A percentile compares a stretch with the other conserved stretches of the same genome.
phyloP scores from a whole-genome alignment of 1,284 basidiomycete species.

The Pseudozyma thailandica region DNA sequence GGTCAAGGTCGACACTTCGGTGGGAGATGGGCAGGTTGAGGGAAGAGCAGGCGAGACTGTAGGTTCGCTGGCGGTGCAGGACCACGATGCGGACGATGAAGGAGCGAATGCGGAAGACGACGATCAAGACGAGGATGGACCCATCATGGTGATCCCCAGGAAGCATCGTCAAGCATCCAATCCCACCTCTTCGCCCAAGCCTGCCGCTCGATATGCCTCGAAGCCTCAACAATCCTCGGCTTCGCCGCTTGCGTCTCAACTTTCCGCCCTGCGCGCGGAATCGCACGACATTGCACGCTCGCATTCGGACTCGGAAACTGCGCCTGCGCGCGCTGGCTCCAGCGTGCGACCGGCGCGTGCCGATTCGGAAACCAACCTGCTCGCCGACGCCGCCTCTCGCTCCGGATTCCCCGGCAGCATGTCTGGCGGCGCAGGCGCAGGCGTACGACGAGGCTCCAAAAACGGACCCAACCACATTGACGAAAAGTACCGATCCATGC shows the following conservation, averaged over 20 bases:
- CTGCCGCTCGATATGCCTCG: too few relatives aligned
- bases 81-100: conserved; percentile 20
- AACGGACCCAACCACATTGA: conserved; percentile 35
- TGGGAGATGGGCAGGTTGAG: background rate
- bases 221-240: too few relatives aligned
- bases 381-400: conserved; percentile 7
- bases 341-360: conserved; percentile 6
- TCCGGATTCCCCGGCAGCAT: conserved; percentile 7
- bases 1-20: too few relatives aligned
- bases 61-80: conserved; percentile 7
- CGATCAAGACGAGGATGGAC: conserved; percentile 58
- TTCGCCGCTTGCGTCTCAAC: background rate
- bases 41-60: background rate
- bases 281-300: conserved; percentile 4
- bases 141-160: conserved; percentile 59
- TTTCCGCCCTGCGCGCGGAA: conserved; percentile 1
- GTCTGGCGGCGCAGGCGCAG: conserved; percentile 3
- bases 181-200: conserved; percentile 14
- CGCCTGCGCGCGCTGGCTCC: background rate
- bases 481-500: conserved; percentile 54
- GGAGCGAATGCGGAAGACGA: conserved; percentile 45
- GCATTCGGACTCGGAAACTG: conserved; percentile 30
- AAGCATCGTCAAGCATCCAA: conserved; percentile 17
- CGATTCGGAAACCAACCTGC: conserved; percentile 30
- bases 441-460: conserved; percentile 18